phyloP scores from a whole-genome alignment of 2,329 filamentous ascomycete species.

The Claviceps pazoutovae region DNA sequence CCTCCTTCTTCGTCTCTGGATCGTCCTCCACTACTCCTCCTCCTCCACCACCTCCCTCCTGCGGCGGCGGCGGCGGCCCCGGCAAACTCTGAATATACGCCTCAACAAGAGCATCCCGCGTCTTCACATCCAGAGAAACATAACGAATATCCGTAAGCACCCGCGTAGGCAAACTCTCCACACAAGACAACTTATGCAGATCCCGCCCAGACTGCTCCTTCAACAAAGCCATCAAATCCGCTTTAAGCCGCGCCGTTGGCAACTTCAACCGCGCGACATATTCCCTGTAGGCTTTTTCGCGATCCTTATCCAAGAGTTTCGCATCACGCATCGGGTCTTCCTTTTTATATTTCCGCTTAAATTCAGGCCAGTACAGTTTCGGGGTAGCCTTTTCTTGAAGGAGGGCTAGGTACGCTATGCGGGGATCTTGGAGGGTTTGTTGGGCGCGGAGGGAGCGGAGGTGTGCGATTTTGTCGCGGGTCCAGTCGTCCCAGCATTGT shows the following conservation, averaged over 20 bases:
- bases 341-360: conserved; percentile 78
- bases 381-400: conserved; percentile 70
- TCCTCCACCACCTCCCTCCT: conserved; percentile 27
- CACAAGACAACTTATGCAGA: conserved; percentile 46
- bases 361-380: conserved; percentile 96
- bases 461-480: conserved; percentile 56
- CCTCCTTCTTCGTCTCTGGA: conserved; percentile 33
- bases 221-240: conserved; percentile 53
- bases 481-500: conserved; percentile 78
- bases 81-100: conserved; percentile 52
- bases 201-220: conserved; percentile 42
- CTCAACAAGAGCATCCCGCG: conserved; percentile 51
- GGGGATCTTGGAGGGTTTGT: conserved; percentile 70
- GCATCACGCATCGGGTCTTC: conserved; percentile 68
- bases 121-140: conserved; percentile 47
- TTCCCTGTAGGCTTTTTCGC: conserved; percentile 68
- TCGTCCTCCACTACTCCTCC: conserved; percentile 35
- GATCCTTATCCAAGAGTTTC: conserved; percentile 57
- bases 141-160: conserved; percentile 56
- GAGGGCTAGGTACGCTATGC: conserved; percentile 68
- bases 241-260: conserved; percentile 50
- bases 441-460: conserved; percentile 59
- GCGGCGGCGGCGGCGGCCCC: conserved; percentile 37
- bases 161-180: conserved; percentile 44
- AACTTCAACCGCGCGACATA: conserved; percentile 54